Evolutionary conservation across 352 stramenopile genomes (phyloP), one percentile per base, ranked within the genome.

Genomic region (Saprolegnia diclina): DNA sequence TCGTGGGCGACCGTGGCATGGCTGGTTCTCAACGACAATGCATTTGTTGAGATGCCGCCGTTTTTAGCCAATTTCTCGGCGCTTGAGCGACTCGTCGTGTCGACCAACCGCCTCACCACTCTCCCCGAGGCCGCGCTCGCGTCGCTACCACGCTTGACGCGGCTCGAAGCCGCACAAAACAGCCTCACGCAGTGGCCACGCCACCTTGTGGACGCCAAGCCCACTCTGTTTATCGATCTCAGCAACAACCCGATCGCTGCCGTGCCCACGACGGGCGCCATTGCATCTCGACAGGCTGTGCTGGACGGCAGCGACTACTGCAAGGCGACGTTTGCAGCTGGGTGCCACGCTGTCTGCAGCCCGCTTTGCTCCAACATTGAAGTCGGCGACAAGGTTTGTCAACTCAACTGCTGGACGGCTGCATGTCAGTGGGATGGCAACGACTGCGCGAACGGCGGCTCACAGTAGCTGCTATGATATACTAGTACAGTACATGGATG

Each of bases 271-370:
- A 14, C 11, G 18, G 42, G 7, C 11, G 42, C 42, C 2, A 48
- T n/a, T 7, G 42, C 42, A 48, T 48, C 42, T 3, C 11, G 42
- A 48, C 4, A 4, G 42, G 7, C 10, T 14, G 18, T 59, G 4
- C 13, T 59, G 1, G 52, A 59, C 19, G 52, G 52, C 24, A 59
- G 24, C 24, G 19, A 18, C 52, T 59, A 59, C 35, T 59, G 52
- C 35, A 16, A 42, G 3, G 52, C n/a, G 19, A 40, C 13, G 3
- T 7, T 19, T 10, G 24, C 52, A 59, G 11, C 52, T 59, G 52
- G 35, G 13, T 59, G 52, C 52, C 9, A 59, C 4, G 13, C n/a
- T 16, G n/a, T 24, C 13, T 59, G 52, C 9, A 4, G 1, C 35
- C n/a, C 13, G 4, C 16, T 21, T 7, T 59, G 52, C n/a, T 59